Base-by-base conservation (phyloP, 768 basidiomycete genomes). In the Sporobolomyces roseus region DNA sequence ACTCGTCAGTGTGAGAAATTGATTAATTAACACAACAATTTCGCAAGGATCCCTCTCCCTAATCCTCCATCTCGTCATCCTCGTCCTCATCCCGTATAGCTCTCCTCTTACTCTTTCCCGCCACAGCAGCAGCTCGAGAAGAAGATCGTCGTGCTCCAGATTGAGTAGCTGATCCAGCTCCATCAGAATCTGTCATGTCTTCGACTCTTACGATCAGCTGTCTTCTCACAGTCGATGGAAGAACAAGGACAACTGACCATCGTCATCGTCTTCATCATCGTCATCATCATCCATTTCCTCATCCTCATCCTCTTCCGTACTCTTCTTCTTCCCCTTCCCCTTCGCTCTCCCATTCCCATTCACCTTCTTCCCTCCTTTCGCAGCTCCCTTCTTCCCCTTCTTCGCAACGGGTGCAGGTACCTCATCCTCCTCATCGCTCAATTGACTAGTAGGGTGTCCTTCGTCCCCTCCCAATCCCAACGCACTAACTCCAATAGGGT, bases 401-500 rank as follows among this genome's bases (percentile, higher is more conserved):
- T 25, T 43, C 45, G n/a, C 30, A 8, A 10, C 38, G 7, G 29
- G 10, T 35, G 54, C 9, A 9, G 54, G 23, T 21, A 33, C 43
- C 9, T 46, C 29, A 14, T 27, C 35, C 9, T 59, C 67, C 3
- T 63, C 49, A 17, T 51, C 61, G 9, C 27, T 36, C 19, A 41
- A 33, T 25, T 62, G 58, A 29, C 32, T 45, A n/a, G 56, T 43
- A 12, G 55, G 56, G 4, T 25, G 25, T 30, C 19, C 30, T 5
- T 45, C 68, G 2, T 41, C 59, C 38, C 56, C 63, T 32, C 41
- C 36, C 29, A 41, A n/a, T 13, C 27, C 27, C 30, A 68, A 27
- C 3, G 53, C 54, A 32, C 64, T 90, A 89, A 93, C 54, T 83
- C 82, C 45, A 71, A 77, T 4, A 70, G 76, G 78, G 88, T 91